Percentiles rank a stretch among this genome's conserved stretches.
Evolutionary conservation across 2,329 filamentous ascomycete species (phyloP).

Genomic region (Coniochaeta hoffmannii): DNA sequence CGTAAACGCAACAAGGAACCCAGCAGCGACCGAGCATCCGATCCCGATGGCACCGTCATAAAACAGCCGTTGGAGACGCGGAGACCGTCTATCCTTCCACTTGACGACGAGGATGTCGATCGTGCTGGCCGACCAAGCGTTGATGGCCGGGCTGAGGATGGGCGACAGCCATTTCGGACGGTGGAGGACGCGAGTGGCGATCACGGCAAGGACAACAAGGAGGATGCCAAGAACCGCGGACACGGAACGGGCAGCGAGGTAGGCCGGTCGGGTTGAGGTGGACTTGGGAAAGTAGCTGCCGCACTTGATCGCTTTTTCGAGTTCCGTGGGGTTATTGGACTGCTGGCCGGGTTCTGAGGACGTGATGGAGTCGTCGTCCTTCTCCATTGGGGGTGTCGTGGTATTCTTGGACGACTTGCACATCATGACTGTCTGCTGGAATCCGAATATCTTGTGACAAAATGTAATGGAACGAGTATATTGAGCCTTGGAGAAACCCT

Average conservation of each 20-base stretch:
- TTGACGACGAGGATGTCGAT: background rate
- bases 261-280: background rate
- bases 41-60: background rate
- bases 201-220: background rate
- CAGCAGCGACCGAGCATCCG: background rate
- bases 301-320: background rate
- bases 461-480: no score
- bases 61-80: background rate
- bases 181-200: background rate
- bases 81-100: background rate
- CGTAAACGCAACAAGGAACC: background rate
- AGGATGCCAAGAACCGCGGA: background rate
- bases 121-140: background rate
- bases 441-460: no score
- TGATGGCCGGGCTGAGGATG: conserved; percentile 1
- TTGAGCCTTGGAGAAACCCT: no score
- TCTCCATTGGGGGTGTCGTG: background rate
- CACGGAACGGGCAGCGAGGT: background rate
- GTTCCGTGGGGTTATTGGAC: background rate
- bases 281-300: background rate
- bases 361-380: background rate
- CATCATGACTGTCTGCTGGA: background rate
- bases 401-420: background rate
- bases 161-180: background rate
- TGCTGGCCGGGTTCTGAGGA: background rate